Evolutionary conservation across 2,329 filamentous ascomycete species (phyloP), one percentile per base, ranked within the genome.

Genomic region (Sphaerulina musiva): DNA sequence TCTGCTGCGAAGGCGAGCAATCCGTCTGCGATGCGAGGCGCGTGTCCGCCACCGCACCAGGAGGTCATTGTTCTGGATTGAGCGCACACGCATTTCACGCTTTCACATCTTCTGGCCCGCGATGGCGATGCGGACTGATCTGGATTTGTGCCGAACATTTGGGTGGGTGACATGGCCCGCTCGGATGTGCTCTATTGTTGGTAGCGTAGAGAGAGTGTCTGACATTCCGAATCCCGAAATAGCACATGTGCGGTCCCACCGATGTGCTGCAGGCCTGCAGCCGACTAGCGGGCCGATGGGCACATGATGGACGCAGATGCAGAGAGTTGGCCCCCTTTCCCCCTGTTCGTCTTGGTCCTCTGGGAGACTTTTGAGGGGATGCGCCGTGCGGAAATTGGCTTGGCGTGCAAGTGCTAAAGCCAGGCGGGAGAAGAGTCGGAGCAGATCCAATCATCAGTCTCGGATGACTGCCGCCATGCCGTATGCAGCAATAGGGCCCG

Each of bases 31-130:
- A 29, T 11, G 29, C 48, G 8, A 31, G 14, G 17, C 10, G 14
- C 23, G 6, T 23, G 12, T 34, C 36, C 46, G 32, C 38, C 4
- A 29, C 26, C 26, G 10, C n/a, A 42, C 23, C n/a, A 29, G 17
- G 40, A 51, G 34, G 50, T 59, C n/a, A 58, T 59, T 40, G 58
- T 58, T 38, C 40, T 59, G 43, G 57, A 55, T 17, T 59, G 55
- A 59, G 42, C 26, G 6, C 20, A 43, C 32, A 12, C 6, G 36
- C n/a, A 29, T 4, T 7, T 29, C 26, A 29, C 26, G 26, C 26
- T 29, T 29, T 7, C 26, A 29, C 20, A 20, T 20, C 20, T 20
- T 20, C 20, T 20, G 20, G 20, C 2, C 20, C 20, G 20, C 20
- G 20, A 20, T 20, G 20, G 20, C 20, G 20, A 20, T 20, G 20